Evolutionary conservation across 352 stramenopile genomes (phyloP), one percentile per base, ranked within the genome.

Genomic region (Thraustochytrium striatum): DNA sequence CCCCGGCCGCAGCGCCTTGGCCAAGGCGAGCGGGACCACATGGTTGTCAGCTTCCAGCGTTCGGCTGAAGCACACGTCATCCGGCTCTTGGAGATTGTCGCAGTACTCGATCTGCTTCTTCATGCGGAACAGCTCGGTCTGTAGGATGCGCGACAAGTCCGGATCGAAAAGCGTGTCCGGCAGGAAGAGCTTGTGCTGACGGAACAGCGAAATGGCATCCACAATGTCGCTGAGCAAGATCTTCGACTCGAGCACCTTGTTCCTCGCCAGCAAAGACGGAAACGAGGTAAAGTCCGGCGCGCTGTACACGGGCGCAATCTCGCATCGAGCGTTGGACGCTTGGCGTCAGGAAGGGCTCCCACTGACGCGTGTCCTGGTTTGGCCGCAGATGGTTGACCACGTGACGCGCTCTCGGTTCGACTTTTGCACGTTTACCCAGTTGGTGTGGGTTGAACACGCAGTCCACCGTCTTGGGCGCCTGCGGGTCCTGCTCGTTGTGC

Each of bases 151-250:
- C 16, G 65, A 75, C n/a, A 75, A 21, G 1, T 21, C 19, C 43
- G 43, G 28, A 28, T 75, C 65, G 30, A 75, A 75, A 3, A 75
- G n/a, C 11, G 41, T 70, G 47, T 75, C 65, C 3, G 65, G 65
- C 2, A 75, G 25, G 52, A 62, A 75, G 32, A 75, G 39, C 65
- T 75, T 38, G 36, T 75, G 65, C 32, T 75, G 65, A 19, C 65
- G 65, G 50, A 61, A 75, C 11, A 75, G 43, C 11, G 65, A 75
- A 16, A 75, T 75, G 39, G 65, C 65, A 43, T 75, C 65, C 7
- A 75, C 65, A 0, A 75, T 1, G 30, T 75, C 65, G 3, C 32
- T 44, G 9, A 75, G 47, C 2, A 75, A 41, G 36, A 75, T 75
- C 41, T 61, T 72, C n/a, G 65, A 55, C 47, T 75, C 65, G 0